phyloP scores from a whole-genome alignment of 1,139 yeast genomes.

The Geotrichum aggregatum region DNA sequence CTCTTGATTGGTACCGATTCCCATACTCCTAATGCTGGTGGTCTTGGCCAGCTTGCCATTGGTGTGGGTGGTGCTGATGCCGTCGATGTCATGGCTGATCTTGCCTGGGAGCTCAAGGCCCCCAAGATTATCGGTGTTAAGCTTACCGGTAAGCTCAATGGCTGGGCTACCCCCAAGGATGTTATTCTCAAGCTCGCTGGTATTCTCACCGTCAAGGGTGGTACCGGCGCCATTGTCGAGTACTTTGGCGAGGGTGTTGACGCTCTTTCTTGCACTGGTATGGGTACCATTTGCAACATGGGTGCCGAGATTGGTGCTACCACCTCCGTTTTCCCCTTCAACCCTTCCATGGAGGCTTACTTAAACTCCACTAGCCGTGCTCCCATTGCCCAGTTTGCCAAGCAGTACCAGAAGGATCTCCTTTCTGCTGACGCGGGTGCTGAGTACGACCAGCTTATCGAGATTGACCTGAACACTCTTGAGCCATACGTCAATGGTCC shows the following conservation, averaged over 20 bases:
- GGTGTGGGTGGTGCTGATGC: constrained; percentile 99
- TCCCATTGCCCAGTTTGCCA: constrained; percentile 77
- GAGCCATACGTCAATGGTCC: constrained; percentile 99
- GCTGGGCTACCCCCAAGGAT: constrained; percentile 99
- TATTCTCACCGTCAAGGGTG: constrained; percentile 96
- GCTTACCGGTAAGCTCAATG: constrained; percentile 90
- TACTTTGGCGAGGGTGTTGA: constrained; percentile 96
- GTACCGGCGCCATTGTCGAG: constrained; percentile 97
- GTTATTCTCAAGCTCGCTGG: constrained; percentile 94
- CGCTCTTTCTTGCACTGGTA: constrained; percentile 96
- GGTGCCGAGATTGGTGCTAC: constrained; percentile 99
- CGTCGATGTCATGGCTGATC: constrained; percentile 92
- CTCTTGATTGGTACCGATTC: constrained; percentile 97
- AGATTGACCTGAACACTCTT: constrained; percentile 87
- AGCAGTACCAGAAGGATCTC: constrained; percentile 67
- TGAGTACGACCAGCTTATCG: constrained; percentile 94
- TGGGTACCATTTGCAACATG: constrained; percentile 99
- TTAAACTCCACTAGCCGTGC: constrained; percentile 84
- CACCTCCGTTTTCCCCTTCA: constrained; percentile 96
- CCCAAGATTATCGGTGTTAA: constrained; percentile 97
- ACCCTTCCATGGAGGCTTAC: constrained; percentile 84
- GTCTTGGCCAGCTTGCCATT: constrained; percentile 96
- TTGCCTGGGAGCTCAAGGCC: constrained; percentile 98
- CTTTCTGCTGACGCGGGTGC: constrained; percentile 89
- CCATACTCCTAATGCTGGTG: constrained; percentile 99